Percentiles rank a stretch among this genome's conserved stretches.
Conservation (phyloP, 2,329 filamentous ascomycete genomes). For the Ampelomyces quisqualis region DNA sequence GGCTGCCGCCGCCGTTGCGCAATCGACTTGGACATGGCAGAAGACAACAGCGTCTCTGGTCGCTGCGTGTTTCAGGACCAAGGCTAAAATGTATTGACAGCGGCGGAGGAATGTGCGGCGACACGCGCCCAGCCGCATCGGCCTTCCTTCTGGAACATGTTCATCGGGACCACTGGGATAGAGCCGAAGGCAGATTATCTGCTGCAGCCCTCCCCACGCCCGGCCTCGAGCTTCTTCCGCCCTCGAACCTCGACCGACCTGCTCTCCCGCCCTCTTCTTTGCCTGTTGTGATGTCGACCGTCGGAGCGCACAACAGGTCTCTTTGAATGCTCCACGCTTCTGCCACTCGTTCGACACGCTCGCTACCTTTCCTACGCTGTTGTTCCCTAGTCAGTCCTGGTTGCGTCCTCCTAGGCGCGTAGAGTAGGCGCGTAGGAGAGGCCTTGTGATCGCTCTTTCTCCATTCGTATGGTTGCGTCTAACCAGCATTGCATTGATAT, state of each 20-base stretch:
- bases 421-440: slow-evolving; percentile 24
- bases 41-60: too few species aligned
- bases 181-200: slow-evolving; percentile 1
- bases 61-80: neutral
- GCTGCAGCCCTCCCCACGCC: slow-evolving; percentile 13
- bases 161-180: neutral
- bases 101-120: neutral
- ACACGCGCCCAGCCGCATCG: neutral
- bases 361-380: slow-evolving; percentile 29
- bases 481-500: slow-evolving; percentile 26
- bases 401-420: slow-evolving; percentile 29
- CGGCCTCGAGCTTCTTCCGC: slow-evolving; percentile 11
- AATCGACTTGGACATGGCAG: neutral
- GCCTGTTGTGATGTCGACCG: slow-evolving; percentile 33
- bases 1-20: neutral
- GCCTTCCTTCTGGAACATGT: slow-evolving; percentile 1
- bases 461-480: slow-evolving; percentile 40
- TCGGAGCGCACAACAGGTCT: slow-evolving; percentile 19
- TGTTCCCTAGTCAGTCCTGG: slow-evolving; percentile 31
- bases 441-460: slow-evolving; percentile 40
- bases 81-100: slow-evolving; percentile 1
- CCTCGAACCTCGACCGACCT: slow-evolving; percentile 2
- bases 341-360: slow-evolving; percentile 27
- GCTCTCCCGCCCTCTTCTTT: slow-evolving; percentile 15
- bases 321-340: slow-evolving; percentile 29